Evolutionary conservation across 352 stramenopile genomes (phyloP).

Genomic region (Globisporangium megalacanthum): DNA sequence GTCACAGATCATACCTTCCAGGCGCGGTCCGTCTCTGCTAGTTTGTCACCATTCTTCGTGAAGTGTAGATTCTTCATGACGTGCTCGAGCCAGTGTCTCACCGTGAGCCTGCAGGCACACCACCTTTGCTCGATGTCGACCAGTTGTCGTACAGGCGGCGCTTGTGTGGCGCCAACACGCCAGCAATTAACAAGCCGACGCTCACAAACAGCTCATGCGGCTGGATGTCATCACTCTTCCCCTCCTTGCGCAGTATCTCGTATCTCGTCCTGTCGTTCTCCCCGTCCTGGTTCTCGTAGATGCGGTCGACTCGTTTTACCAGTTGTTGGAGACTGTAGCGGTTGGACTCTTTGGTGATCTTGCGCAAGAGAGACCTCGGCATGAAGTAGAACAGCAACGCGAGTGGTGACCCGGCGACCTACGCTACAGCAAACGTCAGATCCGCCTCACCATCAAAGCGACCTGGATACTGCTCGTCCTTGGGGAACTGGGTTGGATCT

Average conservation of each 20-base stretch:
- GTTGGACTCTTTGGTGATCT: background rate
- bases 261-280: background rate
- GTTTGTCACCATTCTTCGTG: conserved; percentile 3
- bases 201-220: background rate
- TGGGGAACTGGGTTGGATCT: background rate
- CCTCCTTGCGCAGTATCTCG: background rate
- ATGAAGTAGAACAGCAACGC: background rate
- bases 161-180: background rate
- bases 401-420: background rate
- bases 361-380: background rate
- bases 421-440: background rate
- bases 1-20: conserved; percentile 12
- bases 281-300: background rate
- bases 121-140: background rate
- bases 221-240: background rate
- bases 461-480: background rate
- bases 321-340: background rate
- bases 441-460: background rate
- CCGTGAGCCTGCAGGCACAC: background rate
- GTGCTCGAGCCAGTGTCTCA: conserved; percentile 1
- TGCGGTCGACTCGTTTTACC: background rate
- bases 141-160: background rate
- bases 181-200: background rate
- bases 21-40: background rate
- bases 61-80: conserved; percentile 15